Evolutionary conservation across 257 asterid genomes (phyloP).

Genomic region (Plantago ovata): DNA sequence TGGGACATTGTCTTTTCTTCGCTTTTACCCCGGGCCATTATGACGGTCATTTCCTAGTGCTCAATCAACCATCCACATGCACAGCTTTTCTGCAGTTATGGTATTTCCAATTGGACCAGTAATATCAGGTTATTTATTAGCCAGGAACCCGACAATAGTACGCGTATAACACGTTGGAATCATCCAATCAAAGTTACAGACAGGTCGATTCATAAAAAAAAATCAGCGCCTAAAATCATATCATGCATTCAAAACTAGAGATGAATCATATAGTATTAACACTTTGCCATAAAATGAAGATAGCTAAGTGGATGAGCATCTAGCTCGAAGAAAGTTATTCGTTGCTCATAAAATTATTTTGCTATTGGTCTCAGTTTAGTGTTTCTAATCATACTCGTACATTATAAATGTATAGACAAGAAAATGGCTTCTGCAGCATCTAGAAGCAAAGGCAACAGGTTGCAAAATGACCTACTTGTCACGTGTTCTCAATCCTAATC

Average conservation of each 20-base stretch:
- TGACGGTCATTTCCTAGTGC: too few species aligned
- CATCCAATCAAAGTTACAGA: not conserved
- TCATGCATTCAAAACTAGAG: not conserved
- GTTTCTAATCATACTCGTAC: not conserved
- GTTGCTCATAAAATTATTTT: too few species aligned
- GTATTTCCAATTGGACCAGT: too few species aligned
- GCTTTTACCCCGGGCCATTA: too few species aligned
- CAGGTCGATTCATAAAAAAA: not conserved
- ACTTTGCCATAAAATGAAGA: not conserved
- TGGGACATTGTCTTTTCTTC: too few species aligned
- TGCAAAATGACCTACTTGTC: slow-evolving; percentile 26
- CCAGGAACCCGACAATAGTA: too few species aligned
- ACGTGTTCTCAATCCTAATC: slow-evolving; percentile 43
- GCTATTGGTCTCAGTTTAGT: too few species aligned
- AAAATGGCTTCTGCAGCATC: not conserved
- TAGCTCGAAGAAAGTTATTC: not conserved
- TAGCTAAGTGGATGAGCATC: not conserved
- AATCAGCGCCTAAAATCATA: not conserved
- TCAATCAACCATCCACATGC: too few species aligned
- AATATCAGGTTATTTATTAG: too few species aligned
- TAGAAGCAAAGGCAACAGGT: not conserved
- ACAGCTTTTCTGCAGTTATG: too few species aligned
- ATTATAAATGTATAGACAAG: not conserved
- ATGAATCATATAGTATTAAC: not conserved
- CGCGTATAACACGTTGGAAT: not conserved